A percentile compares a stretch with the other conserved stretches of the same genome.
Evolutionary conservation across 768 basidiomycete species (phyloP).

Genomic region (Arthromyces matolae): DNA sequence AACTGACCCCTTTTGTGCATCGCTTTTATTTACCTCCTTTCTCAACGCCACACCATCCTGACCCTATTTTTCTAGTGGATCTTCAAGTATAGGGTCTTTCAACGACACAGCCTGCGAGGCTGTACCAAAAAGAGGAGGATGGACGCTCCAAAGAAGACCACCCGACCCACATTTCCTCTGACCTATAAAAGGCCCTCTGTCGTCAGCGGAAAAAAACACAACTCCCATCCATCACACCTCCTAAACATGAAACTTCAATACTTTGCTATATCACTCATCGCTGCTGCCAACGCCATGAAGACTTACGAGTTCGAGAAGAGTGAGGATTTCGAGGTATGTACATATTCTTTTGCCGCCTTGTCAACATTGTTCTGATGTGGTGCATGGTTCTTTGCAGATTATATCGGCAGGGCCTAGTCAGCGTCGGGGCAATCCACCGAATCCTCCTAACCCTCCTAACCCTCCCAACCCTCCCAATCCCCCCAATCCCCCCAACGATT

Average conservation of each 20-base stretch:
- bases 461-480: background rate
- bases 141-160: background rate
- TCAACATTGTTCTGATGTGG: background rate
- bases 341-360: background rate
- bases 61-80: background rate
- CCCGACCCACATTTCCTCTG: slow-evolving; percentile 2
- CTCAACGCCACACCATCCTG: background rate
- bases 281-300: background rate
- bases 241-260: background rate
- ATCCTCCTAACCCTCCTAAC: background rate
- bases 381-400: background rate
- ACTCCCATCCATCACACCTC: background rate
- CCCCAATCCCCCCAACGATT: background rate
- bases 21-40: background rate
- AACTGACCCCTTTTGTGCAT: too few relatives aligned
- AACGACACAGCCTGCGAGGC: background rate
- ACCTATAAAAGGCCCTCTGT: background rate
- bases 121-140: background rate
- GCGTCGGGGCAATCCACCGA: background rate
- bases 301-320: background rate
- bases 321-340: background rate
- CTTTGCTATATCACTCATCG: background rate
- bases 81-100: background rate
- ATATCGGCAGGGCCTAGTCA: too few relatives aligned
- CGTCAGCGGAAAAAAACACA: background rate